Base-by-base conservation (phyloP, 306 rosid genomes). In the Dalbergia cultrata region DNA sequence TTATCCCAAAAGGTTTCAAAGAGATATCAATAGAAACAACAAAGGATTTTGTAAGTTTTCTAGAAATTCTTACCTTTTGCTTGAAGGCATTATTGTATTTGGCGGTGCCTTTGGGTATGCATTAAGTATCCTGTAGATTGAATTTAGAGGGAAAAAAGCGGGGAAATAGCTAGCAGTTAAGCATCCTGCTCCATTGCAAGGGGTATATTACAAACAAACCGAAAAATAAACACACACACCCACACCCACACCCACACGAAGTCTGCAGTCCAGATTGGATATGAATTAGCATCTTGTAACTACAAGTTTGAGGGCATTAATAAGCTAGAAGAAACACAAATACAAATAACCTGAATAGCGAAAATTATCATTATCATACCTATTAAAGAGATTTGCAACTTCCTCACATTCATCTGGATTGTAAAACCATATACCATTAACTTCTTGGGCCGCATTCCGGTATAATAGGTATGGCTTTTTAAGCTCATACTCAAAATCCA, bases 341-440 rank as follows among this genome's bases (percentile, higher is more conserved):
- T 57, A 62, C 9, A 5, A 56, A 74, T 74, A 75, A 21, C 34
- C 31, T 61, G 66, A 68, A 34, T 3, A 12, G 19, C 74, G 72
- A 75, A 64, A 67, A 74, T 58, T 43, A 84, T 5, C 35, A 49
- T 79, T 43, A 84, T 5, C 35, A 49, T 79, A 92, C 97, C 97
- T 86, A 70, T 84, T 90, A 73, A 95, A 95, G 75, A 95, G 97
- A 84, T 90, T 87, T 49, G 97, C 98, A 82, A 95, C 98, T 68
- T 95, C 98, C 77, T 92, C 97, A 82, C 95, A 91, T 85, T 95
- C 98, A 22, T 92, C 97, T 63, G 93, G 64, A 80, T 91, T 92
- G 82, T 95, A 95, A 90, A 95, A 95, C 98, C 98, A 95, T 82
- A 95, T 92, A 79, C 98, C 98, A 80, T 91, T 92, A 86, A 95